A percentile compares a stretch with the other conserved stretches of the same genome.
phyloP scores from a whole-genome alignment of 2,329 filamentous ascomycete species.

The Stagonosporopsis rhizophila region DNA sequence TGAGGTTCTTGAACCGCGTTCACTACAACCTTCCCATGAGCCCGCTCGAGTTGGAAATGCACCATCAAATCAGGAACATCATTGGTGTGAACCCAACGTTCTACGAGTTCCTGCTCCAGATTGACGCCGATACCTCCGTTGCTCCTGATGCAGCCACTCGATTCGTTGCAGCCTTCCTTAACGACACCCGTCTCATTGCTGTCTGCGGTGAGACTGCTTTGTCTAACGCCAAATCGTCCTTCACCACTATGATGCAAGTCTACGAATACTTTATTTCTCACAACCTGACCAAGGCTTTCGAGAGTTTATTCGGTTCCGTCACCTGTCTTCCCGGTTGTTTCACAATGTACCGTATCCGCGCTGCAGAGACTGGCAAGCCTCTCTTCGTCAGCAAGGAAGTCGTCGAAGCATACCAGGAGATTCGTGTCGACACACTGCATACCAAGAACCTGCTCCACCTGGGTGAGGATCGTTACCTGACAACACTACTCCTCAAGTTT shows the following conservation, averaged over 20 bases:
- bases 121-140: slow-evolving; percentile 96
- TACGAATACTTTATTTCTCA: slow-evolving; percentile 99
- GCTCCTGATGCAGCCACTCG: slow-evolving; percentile 88
- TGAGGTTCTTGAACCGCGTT: slow-evolving; percentile 98
- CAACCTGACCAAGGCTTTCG: slow-evolving; percentile 95
- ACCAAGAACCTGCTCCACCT: slow-evolving; percentile 98
- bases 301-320: slow-evolving; percentile 94
- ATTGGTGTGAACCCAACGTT: slow-evolving; percentile 98
- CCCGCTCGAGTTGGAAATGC: slow-evolving; percentile 95
- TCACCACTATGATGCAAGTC: slow-evolving; percentile 98
- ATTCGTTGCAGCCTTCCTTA: slow-evolving; percentile 87
- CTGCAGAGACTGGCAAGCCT: slow-evolving; percentile 92
- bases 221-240: slow-evolving; percentile 90
- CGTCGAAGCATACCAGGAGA: slow-evolving; percentile 85
- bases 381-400: slow-evolving; percentile 95
- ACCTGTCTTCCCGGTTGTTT: slow-evolving; percentile 99
- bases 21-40: slow-evolving; percentile 98
- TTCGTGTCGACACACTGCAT: slow-evolving; percentile 95
- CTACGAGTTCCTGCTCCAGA: slow-evolving; percentile 95
- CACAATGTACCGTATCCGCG: slow-evolving; percentile 97
- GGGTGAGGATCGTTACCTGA: slow-evolving; percentile 96
- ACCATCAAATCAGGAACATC: slow-evolving; percentile 97
- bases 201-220: slow-evolving; percentile 94
- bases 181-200: slow-evolving; percentile 92
- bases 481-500: slow-evolving; percentile 89